Evolutionary conservation across 768 basidiomycete genomes (phyloP).

Genomic region (Collybia sp.): DNA sequence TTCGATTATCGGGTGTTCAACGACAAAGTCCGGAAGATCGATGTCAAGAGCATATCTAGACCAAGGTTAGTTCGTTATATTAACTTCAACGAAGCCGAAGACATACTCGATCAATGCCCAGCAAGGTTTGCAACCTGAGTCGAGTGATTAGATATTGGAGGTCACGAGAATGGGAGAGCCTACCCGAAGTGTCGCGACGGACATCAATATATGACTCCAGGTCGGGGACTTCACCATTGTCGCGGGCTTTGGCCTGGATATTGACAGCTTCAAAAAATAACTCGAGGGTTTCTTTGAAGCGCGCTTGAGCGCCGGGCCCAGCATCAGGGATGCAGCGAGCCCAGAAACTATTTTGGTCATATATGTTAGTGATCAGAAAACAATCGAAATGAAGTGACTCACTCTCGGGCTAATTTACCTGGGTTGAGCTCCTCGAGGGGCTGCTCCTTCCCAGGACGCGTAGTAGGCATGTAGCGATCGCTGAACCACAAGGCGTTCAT

Average conservation of each 20-base stretch:
- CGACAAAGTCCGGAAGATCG: slow-evolving; percentile 67
- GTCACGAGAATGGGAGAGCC: slow-evolving; percentile 5
- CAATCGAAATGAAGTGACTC: slow-evolving; percentile 19
- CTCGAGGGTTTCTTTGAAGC: slow-evolving; percentile 67
- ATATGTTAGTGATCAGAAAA: background rate
- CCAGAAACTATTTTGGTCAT: slow-evolving; percentile 51
- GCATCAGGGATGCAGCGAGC: slow-evolving; percentile 54
- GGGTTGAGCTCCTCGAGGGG: slow-evolving; percentile 43
- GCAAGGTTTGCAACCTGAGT: slow-evolving; percentile 59
- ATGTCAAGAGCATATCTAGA: slow-evolving; percentile 59
- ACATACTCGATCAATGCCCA: slow-evolving; percentile 71
- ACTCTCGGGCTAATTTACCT: slow-evolving; percentile 69
- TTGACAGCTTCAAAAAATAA: slow-evolving; percentile 67
- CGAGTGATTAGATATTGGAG: slow-evolving; percentile 1
- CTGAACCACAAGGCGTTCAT: slow-evolving; percentile 68
- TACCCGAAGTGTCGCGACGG: slow-evolving; percentile 70
- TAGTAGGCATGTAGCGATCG: slow-evolving; percentile 44
- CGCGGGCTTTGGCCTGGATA: slow-evolving; percentile 57
- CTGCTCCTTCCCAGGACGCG: slow-evolving; percentile 30
- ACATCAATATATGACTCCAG: slow-evolving; percentile 71
- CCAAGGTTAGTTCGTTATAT: slow-evolving; percentile 1
- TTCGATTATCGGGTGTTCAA: slow-evolving; percentile 56
- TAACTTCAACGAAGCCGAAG: background rate
- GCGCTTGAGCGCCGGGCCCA: slow-evolving; percentile 52
- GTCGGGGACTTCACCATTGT: slow-evolving; percentile 50